A percentile compares a stretch with the other conserved stretches of the same genome.
Conservation (phyloP, 1,139 yeast species). For the Yamadazyma atmosphaerica region DNA sequence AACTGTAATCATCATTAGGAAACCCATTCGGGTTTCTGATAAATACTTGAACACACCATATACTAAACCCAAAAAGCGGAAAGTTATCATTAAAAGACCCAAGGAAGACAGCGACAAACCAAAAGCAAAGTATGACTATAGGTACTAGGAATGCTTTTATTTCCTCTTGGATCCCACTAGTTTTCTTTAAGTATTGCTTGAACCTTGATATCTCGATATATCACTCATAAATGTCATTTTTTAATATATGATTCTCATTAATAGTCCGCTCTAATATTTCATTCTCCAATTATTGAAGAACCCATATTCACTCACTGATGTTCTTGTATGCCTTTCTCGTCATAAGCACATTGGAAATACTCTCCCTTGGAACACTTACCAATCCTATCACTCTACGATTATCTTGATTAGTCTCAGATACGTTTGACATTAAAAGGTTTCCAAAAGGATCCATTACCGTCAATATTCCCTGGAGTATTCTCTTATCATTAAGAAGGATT, state of each 20-base stretch:
- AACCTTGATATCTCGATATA: too few species aligned
- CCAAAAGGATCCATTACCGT: constrained; percentile 51
- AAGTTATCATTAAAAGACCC: constrained; percentile 15
- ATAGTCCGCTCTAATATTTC: too few species aligned
- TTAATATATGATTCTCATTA: too few species aligned
- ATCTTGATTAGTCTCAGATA: constrained; percentile 33
- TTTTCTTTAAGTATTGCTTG: too few species aligned
- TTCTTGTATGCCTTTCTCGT: constrained; percentile 21
- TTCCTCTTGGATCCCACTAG: not conserved
- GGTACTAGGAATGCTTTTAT: not conserved
- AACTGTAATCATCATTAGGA: constrained; percentile 20
- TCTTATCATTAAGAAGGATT: constrained; percentile 29
- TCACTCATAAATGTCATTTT: too few species aligned
- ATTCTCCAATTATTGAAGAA: too few species aligned
- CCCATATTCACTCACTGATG: constrained; percentile 10
- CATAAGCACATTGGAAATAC: constrained; percentile 27
- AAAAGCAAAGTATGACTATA: constrained; percentile 2
- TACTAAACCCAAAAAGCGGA: constrained; percentile 16
- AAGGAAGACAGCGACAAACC: not conserved
- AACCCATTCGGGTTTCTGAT: constrained; percentile 23
- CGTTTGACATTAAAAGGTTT: constrained; percentile 38
- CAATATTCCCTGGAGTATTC: constrained; percentile 39
- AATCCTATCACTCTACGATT: constrained; percentile 41
- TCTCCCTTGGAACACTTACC: constrained; percentile 45
- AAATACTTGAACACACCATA: constrained; percentile 15